These are phyloP conservation scores for Plasmodium cynomolgi DNA, from an alignment of 169 alveolate genomes.

Conservation along the genomic window DNA sequence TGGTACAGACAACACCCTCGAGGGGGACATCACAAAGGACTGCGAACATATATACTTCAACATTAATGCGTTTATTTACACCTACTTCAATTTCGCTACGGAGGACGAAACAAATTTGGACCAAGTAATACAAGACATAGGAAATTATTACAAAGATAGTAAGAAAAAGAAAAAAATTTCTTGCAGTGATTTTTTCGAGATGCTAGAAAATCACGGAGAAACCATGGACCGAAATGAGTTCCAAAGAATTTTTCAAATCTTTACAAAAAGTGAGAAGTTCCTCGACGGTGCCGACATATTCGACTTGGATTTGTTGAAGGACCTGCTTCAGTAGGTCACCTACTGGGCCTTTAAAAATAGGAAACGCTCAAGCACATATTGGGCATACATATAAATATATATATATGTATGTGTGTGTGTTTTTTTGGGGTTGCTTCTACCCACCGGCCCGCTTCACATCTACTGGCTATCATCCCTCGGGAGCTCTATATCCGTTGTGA, in stretches of 20 bases:
- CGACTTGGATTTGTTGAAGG: constrained; percentile 11
- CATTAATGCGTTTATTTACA: constrained; percentile 70
- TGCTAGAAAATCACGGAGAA: constrained; percentile 64
- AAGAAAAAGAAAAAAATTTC: constrained; percentile 14
- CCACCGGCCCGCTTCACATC: background rate
- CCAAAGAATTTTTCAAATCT: constrained; percentile 65
- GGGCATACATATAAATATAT: background rate
- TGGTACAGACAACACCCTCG: constrained; percentile 1
- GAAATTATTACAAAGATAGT: constrained; percentile 33
- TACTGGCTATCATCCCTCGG: constrained; percentile 28
- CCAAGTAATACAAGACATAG: constrained; percentile 21
- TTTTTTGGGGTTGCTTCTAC: background rate
- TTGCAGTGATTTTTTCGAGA: constrained; percentile 32
- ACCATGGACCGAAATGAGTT: constrained; percentile 61
- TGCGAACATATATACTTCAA: constrained; percentile 70
- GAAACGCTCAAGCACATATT: background rate
- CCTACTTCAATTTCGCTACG: constrained; percentile 51
- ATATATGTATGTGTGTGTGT: background rate
- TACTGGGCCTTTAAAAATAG: background rate
- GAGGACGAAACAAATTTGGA: constrained; percentile 39
- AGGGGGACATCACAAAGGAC: constrained; percentile 25
- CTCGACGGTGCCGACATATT: constrained; percentile 20
- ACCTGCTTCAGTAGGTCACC: constrained; percentile 4
- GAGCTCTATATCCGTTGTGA: constrained; percentile 85
- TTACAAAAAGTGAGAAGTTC: constrained; percentile 49